Evolutionary conservation across 805 yeast species (phyloP), one percentile per base, ranked within the genome.

Genomic region (Candida bentonensis): DNA sequence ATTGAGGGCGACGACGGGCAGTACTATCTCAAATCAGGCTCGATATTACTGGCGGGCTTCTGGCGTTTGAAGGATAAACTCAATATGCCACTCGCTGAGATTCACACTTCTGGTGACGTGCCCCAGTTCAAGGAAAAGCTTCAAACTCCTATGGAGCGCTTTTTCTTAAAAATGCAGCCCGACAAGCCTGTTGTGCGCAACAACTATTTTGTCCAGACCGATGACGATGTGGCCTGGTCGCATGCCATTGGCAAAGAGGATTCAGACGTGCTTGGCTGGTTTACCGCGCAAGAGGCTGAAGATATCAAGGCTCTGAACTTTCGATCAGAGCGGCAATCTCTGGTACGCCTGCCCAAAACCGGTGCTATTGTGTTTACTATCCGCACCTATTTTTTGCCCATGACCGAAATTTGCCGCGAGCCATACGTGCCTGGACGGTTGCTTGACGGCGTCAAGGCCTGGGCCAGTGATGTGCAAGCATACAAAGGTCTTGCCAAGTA

Each of bases 131-230:
- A 65, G 43, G 61, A 70, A 20, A 70, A 76, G 48, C 63, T 82
- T 39, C 69, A 73, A 56, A 51, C 67, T 3, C 72, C 82, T 21
- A 82, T 82, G 89, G 75, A 74, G 53, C 71, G 70, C 51, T 82
- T 78, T 55, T 82, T 82, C 57, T 64, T 67, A 22, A 69, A 75
- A 48, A 56, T 82, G 48, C 66, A 69, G 50, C 70, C 74, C 2
- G 66, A 69, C 25, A 73, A 74, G 45, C 68, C 69, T 42, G 79
- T 82, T 55, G 73, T 73, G 47, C 68, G 92, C 46, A 69, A 69
- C 52, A 82, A 82, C 49, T 82, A 87, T 84, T 68, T 80, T 0
- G 60, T 82, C 22, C 92, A 82, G 55, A 67, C 77, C 1, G 82
- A 78, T 53, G 63, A 67, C 42, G 64, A 62, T 36, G 50, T 74